Conservation (phyloP, 257 asterid genomes). For the Hygrophila difformis region DNA sequence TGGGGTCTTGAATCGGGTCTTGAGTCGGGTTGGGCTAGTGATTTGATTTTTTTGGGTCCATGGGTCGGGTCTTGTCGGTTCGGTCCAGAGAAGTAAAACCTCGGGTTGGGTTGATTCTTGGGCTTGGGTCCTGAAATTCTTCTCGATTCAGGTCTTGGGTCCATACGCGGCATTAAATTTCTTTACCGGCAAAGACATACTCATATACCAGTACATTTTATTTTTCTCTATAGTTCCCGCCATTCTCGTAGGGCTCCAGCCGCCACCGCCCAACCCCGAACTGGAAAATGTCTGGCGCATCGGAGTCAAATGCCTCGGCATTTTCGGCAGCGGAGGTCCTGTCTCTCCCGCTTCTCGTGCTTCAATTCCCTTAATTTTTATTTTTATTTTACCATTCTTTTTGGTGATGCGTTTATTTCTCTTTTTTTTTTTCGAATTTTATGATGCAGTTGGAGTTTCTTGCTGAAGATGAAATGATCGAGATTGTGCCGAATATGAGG, state of each 20-base stretch:
- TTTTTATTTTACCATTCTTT: no score
- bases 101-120: no score
- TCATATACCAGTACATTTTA: no score
- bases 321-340: slow-evolving; percentile 83
- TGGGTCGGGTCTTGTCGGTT: no score
- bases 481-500: slow-evolving; percentile 72
- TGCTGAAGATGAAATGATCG: slow-evolving; percentile 83
- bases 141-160: no score
- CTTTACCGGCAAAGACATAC: no score
- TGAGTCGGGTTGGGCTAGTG: no score
- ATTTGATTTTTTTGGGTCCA: no score
- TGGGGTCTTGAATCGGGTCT: no score
- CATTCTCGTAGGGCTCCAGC: slow-evolving; percentile 18
- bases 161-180: no score
- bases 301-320: slow-evolving; percentile 45
- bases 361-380: not conserved
- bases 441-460: slow-evolving; percentile 79
- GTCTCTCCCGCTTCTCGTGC: not conserved
- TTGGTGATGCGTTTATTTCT: not conserved
- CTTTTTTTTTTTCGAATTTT: not conserved
- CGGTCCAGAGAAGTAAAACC: no score
- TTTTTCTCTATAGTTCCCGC: slow-evolving; percentile 18
- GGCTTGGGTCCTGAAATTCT: no score
- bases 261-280: slow-evolving; percentile 5
- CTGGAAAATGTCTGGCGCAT: slow-evolving; percentile 38